Percentiles rank a stretch among this genome's conserved stretches.
Evolutionary conservation across 202 grass and related monocot species (phyloP).

Genomic region (Brachypodium distachyon): DNA sequence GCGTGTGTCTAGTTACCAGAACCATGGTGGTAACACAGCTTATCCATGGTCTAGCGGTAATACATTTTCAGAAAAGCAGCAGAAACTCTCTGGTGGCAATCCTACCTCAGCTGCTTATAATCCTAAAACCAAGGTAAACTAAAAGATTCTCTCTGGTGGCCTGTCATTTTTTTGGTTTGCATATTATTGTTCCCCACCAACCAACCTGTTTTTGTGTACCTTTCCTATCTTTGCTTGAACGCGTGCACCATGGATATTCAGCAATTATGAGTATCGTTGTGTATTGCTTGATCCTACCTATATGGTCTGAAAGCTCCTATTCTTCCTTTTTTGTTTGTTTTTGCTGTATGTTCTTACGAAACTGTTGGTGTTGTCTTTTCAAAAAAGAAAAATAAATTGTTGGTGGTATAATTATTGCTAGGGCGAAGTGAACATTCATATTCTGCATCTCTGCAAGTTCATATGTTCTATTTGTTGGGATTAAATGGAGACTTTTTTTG

Average conservation of each 20-base stretch:
- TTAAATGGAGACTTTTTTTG: not conserved
- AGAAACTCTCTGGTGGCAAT: constrained; percentile 23
- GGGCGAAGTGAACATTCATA: not conserved
- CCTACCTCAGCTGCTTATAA: constrained; percentile 25
- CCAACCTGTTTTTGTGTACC: not conserved
- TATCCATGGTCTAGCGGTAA: constrained; percentile 26
- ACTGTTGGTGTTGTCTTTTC: not conserved
- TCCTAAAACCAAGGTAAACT: constrained; percentile 31
- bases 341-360: not conserved
- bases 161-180: constrained; percentile 26
- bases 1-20: constrained; percentile 26
- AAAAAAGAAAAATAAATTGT: no score
- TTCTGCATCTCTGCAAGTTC: not conserved
- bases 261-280: not conserved
- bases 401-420: no score
- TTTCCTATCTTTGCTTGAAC: not conserved
- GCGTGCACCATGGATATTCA: not conserved
- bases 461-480: not conserved
- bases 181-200: not conserved
- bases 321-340: not conserved
- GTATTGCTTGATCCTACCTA: not conserved
- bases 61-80: constrained; percentile 35
- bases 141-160: no score
- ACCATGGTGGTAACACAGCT: constrained; percentile 30
- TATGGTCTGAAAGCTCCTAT: not conserved